Evolutionary conservation across 495 filamentous ascomycete genomes (phyloP).

Genomic region (Parathielavia hyrcaniae): DNA sequence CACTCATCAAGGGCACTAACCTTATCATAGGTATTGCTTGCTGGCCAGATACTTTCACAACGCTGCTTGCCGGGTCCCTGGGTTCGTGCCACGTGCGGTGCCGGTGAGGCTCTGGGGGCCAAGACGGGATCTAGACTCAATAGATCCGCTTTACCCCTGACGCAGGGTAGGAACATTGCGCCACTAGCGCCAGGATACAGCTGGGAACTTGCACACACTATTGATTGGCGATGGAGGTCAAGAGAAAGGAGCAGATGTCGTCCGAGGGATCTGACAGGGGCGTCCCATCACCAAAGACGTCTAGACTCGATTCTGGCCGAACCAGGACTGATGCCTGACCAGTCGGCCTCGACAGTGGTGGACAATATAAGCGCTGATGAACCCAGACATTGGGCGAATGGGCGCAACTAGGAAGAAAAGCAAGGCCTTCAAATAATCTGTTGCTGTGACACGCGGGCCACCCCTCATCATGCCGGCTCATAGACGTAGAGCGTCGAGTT

Average conservation of each 20-base stretch:
- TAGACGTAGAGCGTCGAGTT: conserved; percentile 37
- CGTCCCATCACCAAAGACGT: no score
- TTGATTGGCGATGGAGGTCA: background rate
- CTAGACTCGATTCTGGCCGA: no score
- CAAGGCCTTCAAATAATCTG: no score
- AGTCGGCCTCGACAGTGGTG: no score
- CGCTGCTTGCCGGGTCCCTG: background rate
- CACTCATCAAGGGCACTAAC: background rate
- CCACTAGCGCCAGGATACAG: background rate
- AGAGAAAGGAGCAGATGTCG: background rate
- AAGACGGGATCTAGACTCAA: background rate
- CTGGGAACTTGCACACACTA: background rate
- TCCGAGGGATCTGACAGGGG: no score
- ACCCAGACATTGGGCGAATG: background rate
- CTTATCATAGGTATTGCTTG: no score
- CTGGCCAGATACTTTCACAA: background rate
- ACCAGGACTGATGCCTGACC: no score
- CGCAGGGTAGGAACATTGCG: background rate
- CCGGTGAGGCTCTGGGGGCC: background rate
- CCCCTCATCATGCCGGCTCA: conserved; percentile 25
- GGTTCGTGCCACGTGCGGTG: background rate
- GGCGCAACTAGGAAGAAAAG: background rate
- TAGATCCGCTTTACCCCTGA: background rate
- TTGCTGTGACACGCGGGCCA: no score
- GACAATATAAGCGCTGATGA: no score